Percentiles rank a stretch among this genome's conserved stretches.
These are phyloP conservation scores for Dacryopinax spathularia DNA, from an alignment of 768 basidiomycete genomes.

Conservation along the genomic window DNA sequence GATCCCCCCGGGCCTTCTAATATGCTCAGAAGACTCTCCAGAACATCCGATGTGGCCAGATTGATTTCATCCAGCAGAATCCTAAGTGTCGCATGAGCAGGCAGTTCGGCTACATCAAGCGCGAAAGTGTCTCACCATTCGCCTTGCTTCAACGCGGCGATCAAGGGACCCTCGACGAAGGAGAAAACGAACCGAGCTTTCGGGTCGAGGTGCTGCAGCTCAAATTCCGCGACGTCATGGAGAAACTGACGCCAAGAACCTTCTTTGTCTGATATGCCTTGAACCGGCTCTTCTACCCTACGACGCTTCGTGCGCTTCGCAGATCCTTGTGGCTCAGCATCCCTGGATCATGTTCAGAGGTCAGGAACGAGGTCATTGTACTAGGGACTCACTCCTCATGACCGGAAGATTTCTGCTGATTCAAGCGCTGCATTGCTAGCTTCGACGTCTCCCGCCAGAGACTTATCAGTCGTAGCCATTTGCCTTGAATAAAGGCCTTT, in stretches of 20 bases:
- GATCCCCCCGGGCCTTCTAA: conserved; percentile 76
- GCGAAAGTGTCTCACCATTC: conserved; percentile 66
- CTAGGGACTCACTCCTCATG: neutral
- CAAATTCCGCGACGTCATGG: conserved; percentile 59
- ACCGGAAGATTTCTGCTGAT: neutral
- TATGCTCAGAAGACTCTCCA: conserved; percentile 82
- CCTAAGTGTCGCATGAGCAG: conserved; percentile 33
- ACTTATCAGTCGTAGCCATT: conserved; percentile 71
- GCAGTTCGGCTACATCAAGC: neutral
- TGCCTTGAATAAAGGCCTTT: conserved; percentile 65
- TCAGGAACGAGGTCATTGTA: neutral
- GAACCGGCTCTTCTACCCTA: conserved; percentile 36
- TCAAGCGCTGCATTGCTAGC: conserved; percentile 53
- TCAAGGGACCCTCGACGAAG: conserved; percentile 92
- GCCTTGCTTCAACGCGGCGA: conserved; percentile 73
- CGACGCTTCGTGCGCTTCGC: conserved; percentile 48
- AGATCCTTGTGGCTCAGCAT: conserved; percentile 12
- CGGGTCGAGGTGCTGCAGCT: conserved; percentile 73
- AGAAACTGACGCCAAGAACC: conserved; percentile 51
- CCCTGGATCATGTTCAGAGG: conserved; percentile 16
- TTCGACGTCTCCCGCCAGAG: conserved; percentile 68
- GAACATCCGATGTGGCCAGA: conserved; percentile 80
- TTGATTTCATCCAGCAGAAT: conserved; percentile 93
- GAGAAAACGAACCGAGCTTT: conserved; percentile 85
- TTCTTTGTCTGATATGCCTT: conserved; percentile 33